Conservation (phyloP, 306 rosid species). For the Coriaria nepalensis region DNA sequence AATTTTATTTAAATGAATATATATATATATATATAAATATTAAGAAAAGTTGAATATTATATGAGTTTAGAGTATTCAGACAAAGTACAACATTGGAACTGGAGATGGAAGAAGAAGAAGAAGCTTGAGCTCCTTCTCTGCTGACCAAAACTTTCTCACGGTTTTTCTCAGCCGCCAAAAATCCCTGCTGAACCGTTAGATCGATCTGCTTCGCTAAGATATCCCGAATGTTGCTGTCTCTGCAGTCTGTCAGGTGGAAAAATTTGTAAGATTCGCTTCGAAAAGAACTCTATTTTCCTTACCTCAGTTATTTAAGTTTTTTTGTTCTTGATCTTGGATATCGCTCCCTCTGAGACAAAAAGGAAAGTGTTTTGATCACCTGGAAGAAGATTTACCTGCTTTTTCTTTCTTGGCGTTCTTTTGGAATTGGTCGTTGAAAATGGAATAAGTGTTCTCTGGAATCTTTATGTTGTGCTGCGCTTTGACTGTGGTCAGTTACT, state of each 20-base stretch:
- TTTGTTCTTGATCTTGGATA: too few relatives aligned
- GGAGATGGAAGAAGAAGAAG: slow-evolving; percentile 29
- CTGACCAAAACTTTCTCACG: slow-evolving; percentile 10
- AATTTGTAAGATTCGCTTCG: slow-evolving; percentile 42
- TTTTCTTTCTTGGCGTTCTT: too few relatives aligned
- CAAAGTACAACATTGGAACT: slow-evolving; percentile 30
- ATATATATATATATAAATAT: not conserved
- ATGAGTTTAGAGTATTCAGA: not conserved
- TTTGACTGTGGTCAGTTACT: too few relatives aligned
- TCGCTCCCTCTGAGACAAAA: too few relatives aligned
- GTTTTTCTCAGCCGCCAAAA: slow-evolving; percentile 34
- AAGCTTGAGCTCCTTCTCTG: slow-evolving; percentile 10
- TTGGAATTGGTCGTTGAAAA: too few relatives aligned
- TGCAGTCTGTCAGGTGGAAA: slow-evolving; percentile 17
- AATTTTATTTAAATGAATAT: too few relatives aligned
- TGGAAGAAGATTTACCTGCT: slow-evolving; percentile 2
- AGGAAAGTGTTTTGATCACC: slow-evolving; percentile 7
- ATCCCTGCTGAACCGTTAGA: not conserved
- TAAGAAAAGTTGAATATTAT: too few relatives aligned
- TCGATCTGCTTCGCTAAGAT: slow-evolving; percentile 33
- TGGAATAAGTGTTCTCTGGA: not conserved
- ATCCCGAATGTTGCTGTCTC: slow-evolving; percentile 14
- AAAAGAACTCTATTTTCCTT: slow-evolving; percentile 3
- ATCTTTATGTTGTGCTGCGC: not conserved
- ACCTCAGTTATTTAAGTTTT: too few relatives aligned